Evolutionary conservation across 371 early-diverging fungal genomes (phyloP), one percentile per base, ranked within the genome.

Genomic region (Dinochytrium kinnereticum): DNA sequence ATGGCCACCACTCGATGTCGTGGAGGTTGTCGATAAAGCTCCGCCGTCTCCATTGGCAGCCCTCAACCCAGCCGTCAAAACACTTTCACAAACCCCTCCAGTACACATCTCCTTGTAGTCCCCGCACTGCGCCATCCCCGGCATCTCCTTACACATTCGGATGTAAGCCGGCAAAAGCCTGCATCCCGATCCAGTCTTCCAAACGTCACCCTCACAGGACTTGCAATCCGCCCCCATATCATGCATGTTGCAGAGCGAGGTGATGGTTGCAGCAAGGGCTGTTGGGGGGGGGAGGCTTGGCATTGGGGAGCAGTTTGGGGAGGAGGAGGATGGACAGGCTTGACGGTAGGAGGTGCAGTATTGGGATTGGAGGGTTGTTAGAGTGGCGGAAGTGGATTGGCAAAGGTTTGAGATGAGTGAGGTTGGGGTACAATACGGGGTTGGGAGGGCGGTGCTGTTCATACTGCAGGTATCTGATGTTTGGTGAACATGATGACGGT

Each of bases 301-400:
- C 31, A 61, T 3, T 13, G 33, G 64, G 26, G 10, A 2, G 64
- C 64, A 61, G 7, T 13, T 5, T 13, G 55, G 5, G n/a, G 55
- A 15, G 55, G 55, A 21, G 55, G 55, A 15, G 55, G 55, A 21
- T 53, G 55, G 55, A 26, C 55, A 53, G 55, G 55, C 64, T 61
- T 36, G 7, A 28, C 10, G 28, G 36, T 13, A 61, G 64, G 64
- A 7, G 15, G 64, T 30, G 64, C 64, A 61, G 64, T 61, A 33
- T 5, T 13, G 10, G 55, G 55, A 21, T 13, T n/a, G 13, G 26
- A 53, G 13, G 24, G 55, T 5, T 13, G 55, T 15, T 13, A 53
- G 55, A 26, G 24, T 7, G 55, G 55, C 21, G 24, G 7, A 15
- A 26, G 7, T 53, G 7, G 55, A 53, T 13, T 5, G 13, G 24